phyloP scores from a whole-genome alignment of 1,284 basidiomycete species.

The Melampsora abietis-canadensis region DNA sequence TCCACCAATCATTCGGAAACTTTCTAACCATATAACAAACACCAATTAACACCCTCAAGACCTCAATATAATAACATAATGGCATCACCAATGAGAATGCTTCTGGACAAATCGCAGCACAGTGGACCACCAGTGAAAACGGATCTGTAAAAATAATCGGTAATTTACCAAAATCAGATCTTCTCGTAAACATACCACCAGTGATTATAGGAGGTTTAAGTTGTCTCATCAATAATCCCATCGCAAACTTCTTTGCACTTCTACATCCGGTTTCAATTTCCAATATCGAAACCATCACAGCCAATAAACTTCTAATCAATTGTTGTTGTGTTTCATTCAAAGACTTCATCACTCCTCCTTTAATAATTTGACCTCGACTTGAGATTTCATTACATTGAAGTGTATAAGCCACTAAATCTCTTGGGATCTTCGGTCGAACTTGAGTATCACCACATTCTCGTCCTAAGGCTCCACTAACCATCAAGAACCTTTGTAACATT shows the following conservation, averaged over 20 bases:
- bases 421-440: conserved; percentile 69
- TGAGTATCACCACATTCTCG: conserved; percentile 42
- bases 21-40: conserved; percentile 53
- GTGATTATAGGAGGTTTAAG: conserved; percentile 63
- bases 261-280: conserved; percentile 40
- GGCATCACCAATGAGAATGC: conserved; percentile 78
- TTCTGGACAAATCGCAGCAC: conserved; percentile 79
- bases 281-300: conserved; percentile 65
- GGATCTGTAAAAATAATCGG: conserved; percentile 79
- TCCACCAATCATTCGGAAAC: conserved; percentile 30
- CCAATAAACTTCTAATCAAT: conserved; percentile 71
- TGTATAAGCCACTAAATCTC: conserved; percentile 85
- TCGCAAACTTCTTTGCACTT: conserved; percentile 52
- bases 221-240: conserved; percentile 65
- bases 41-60: conserved; percentile 77
- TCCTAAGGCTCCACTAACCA: conserved; percentile 53
- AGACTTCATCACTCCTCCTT: conserved; percentile 65
- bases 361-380: conserved; percentile 61
- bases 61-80: conserved; percentile 79
- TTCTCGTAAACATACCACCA: not conserved
- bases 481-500: conserved; percentile 45
- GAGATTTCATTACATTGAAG: conserved; percentile 76
- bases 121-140: conserved; percentile 78
- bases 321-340: conserved; percentile 72
- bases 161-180: not conserved